Percentiles rank a stretch among this genome's conserved stretches.
phyloP scores from a whole-genome alignment of 2,329 filamentous ascomycete species.

The Cladosporium cucumerinum region DNA sequence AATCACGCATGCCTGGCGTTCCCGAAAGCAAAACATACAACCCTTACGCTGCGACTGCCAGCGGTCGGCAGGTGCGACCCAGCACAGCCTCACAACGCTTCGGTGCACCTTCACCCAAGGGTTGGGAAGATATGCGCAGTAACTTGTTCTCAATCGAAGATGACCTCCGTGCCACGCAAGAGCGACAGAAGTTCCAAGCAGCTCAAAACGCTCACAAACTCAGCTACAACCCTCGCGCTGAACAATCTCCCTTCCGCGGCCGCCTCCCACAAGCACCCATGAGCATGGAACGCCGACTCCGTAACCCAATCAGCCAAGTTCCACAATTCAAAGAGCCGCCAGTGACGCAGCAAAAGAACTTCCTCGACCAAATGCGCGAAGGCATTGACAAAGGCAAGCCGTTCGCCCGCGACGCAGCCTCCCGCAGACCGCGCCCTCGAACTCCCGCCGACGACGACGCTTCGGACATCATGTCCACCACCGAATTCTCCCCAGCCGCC shows the following conservation, averaged over 20 bases:
- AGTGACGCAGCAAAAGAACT: constrained; percentile 47
- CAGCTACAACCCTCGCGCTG: constrained; percentile 31
- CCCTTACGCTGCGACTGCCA: constrained; percentile 19
- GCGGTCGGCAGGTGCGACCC: constrained; percentile 19
- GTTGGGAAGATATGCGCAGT: constrained; percentile 25
- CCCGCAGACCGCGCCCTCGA: neutral
- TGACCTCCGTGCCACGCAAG: constrained; percentile 21
- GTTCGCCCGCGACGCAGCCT: constrained; percentile 14
- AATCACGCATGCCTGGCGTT: constrained; percentile 22
- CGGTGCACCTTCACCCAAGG: constrained; percentile 39
- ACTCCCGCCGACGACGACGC: constrained; percentile 11
- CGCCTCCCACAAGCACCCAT: constrained; percentile 66
- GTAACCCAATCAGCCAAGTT: constrained; percentile 60
- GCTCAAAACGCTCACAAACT: constrained; percentile 19
- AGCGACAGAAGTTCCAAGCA: constrained; percentile 12
- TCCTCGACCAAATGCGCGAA: constrained; percentile 45
- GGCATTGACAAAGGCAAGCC: constrained; percentile 24
- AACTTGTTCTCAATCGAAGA: constrained; percentile 29
- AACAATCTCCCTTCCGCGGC: constrained; percentile 62
- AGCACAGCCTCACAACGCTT: constrained; percentile 46
- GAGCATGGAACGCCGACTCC: constrained; percentile 59
- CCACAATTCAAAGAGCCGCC: constrained; percentile 47
- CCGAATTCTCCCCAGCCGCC: constrained; percentile 24
- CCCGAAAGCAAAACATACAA: constrained; percentile 20
- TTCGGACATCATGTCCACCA: constrained; percentile 22